phyloP scores from a whole-genome alignment of 1,139 yeast species.

The Debaryomyces robertsiae region DNA sequence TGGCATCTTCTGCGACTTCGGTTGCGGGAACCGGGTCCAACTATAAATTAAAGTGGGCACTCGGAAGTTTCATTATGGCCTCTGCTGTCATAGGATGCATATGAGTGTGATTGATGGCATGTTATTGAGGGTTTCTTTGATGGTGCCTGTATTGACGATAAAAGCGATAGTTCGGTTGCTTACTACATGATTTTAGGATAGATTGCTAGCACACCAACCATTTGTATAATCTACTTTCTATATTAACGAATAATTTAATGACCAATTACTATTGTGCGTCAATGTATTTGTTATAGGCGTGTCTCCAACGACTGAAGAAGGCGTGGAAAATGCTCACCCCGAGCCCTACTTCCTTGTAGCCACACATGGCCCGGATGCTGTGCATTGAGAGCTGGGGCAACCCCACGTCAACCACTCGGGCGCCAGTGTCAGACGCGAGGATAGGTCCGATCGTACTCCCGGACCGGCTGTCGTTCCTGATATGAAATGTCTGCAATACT shows the following conservation, averaged over 20 bases:
- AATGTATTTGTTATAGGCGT: conserved; percentile 24
- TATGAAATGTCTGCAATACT: conserved; percentile 44
- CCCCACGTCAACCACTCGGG: conserved; percentile 49
- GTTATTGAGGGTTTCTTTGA: background rate
- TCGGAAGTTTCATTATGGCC: background rate
- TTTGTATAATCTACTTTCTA: background rate
- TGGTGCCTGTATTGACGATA: background rate
- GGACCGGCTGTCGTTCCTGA: conserved; percentile 45
- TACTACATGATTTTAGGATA: background rate
- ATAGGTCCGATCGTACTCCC: conserved; percentile 54
- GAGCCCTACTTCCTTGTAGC: conserved; percentile 46
- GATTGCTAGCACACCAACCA: no score
- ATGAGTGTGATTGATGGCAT: background rate
- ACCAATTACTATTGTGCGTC: no score
- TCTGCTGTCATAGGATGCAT: conserved; percentile 6
- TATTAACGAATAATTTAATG: conserved; percentile 5
- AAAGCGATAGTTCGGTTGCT: background rate
- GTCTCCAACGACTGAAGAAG: conserved; percentile 41
- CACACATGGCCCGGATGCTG: conserved; percentile 45
- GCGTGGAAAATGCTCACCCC: conserved; percentile 43
- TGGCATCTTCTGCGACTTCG: conserved; percentile 1
- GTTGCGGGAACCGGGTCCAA: conserved; percentile 1
- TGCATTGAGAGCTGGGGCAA: conserved; percentile 51
- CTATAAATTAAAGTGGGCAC: conserved; percentile 3
- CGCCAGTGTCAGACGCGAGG: conserved; percentile 41